A percentile compares a stretch with the other conserved stretches of the same genome.
Conservation (phyloP, 345 rosid genomes). For the Dimocarpus longan region DNA sequence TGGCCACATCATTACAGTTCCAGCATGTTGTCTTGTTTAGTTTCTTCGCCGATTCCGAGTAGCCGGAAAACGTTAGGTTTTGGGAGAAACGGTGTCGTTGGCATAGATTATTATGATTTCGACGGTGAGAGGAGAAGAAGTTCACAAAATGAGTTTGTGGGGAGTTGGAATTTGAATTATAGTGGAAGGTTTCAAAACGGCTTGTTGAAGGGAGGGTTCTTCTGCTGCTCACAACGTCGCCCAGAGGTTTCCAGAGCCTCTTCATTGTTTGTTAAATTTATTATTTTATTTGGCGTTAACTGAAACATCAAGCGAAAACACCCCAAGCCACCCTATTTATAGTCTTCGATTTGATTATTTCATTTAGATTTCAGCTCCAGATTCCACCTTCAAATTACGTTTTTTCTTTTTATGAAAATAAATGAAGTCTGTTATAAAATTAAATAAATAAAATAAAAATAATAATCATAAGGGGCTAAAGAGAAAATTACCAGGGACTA, state of each 20-base stretch:
- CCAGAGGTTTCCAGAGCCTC: slow-evolving; percentile 46
- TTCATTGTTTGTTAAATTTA: slow-evolving; percentile 19
- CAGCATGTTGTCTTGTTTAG: slow-evolving; percentile 51
- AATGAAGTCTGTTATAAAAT: no score
- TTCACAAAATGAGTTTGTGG: slow-evolving; percentile 15
- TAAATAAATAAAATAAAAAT: no score
- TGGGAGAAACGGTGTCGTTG: background rate
- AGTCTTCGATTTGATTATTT: no score
- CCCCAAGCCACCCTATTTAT: background rate
- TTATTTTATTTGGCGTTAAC: no score
- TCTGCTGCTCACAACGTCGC: slow-evolving; percentile 19
- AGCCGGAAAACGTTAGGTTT: slow-evolving; percentile 28
- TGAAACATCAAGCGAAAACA: no score
- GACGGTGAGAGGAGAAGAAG: slow-evolving; percentile 25
- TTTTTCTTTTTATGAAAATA: no score
- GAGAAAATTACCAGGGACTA: no score
- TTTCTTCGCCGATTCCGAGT: slow-evolving; percentile 35
- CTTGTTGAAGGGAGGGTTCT: slow-evolving; percentile 25
- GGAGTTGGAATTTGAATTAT: slow-evolving; percentile 11
- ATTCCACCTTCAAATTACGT: no score
- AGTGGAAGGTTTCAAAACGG: slow-evolving; percentile 13
- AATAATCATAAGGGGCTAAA: no score
- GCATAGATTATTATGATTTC: slow-evolving; percentile 3
- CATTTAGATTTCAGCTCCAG: no score
- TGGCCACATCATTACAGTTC: slow-evolving; percentile 59